Evolutionary conservation across 208 protist genomes (phyloP).

Genomic region (Novymonas esmeraldas): DNA sequence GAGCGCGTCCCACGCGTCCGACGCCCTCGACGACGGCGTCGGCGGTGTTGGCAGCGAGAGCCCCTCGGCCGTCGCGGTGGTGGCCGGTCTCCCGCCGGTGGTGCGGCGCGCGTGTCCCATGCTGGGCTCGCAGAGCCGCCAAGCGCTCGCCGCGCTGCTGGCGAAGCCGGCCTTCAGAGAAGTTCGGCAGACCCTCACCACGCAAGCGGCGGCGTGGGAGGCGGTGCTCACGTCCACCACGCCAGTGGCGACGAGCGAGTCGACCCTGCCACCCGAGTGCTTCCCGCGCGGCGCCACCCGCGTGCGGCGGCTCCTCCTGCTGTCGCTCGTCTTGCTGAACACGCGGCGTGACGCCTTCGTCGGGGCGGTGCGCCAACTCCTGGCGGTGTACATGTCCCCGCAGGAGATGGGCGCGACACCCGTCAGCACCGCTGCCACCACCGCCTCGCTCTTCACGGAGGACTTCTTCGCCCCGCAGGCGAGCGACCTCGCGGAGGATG

Average conservation of each 20-base stretch:
- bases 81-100: slow-evolving; percentile 27
- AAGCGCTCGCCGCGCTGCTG: slow-evolving; percentile 51
- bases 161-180: slow-evolving; percentile 60
- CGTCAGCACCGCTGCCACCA: neutral
- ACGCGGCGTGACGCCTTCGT: slow-evolving; percentile 80
- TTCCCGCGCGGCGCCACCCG: slow-evolving; percentile 39
- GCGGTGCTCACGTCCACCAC: slow-evolving; percentile 46
- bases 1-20: neutral
- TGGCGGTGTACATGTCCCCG: slow-evolving; percentile 74
- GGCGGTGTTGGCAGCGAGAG: neutral
- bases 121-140: slow-evolving; percentile 30
- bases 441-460: slow-evolving; percentile 6
- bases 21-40: neutral
- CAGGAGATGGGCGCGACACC: slow-evolving; percentile 11
- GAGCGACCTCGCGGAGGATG: slow-evolving; percentile 45
- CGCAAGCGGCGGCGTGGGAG: slow-evolving; percentile 51
- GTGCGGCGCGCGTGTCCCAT: slow-evolving; percentile 31
- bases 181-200: slow-evolving; percentile 61
- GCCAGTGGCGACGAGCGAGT: slow-evolving; percentile 43
- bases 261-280: slow-evolving; percentile 37
- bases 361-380: slow-evolving; percentile 52
- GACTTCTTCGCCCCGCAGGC: slow-evolving; percentile 60
- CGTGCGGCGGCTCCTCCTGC: slow-evolving; percentile 58
- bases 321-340: slow-evolving; percentile 72
- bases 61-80: neutral